Evolutionary conservation across 2,329 filamentous ascomycete species (phyloP), one percentile per base, ranked within the genome.

Genomic region (Fusarium burgessii): DNA sequence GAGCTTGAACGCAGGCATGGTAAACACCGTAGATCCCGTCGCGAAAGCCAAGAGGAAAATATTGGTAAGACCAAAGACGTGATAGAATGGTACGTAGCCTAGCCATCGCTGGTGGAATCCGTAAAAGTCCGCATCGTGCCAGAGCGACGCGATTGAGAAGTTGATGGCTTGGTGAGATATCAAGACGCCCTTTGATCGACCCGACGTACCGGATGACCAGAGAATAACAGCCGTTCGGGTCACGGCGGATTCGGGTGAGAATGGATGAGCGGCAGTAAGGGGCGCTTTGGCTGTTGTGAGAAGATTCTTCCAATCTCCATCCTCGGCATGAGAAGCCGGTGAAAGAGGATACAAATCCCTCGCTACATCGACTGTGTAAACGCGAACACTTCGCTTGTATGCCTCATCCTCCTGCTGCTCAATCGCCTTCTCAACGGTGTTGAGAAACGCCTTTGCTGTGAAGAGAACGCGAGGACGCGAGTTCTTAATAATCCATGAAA

Each of bases 121-220:
- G 72, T 84, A 83, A 58, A 80, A 80, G 66, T 86, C 82, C 64
- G 86, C 86, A 35, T 88, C 83, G 27, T 85, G 82, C 67, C 84
- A 81, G n/a, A 87, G 78, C 4, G 82, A 81, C 1, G 78, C 76
- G 20, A 85, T 89, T 41, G 90, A 84, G 66, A 92, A 86, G 79
- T 91, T 82, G 62, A 84, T 89, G 63, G 92, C 92, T 62, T 83
- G 83, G 78, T 94, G 92, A 4, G 89, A 89, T 57, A 94, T 89
- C 75, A 92, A 86, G 2, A 94, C 92, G 40, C 92, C 92, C 77
- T 94, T 94, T 15, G 92, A 91, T 1, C 91, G 84, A 3, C 92
- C 92, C 0, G 92, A 94, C 0, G 90, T 93, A 15, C 92, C 87
- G 1, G 86, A 89, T 0, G 82, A 84, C 82, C 82, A 84, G 55